Conservation (phyloP, 2,329 filamentous ascomycete genomes). For the Lizonia empirigonia region DNA sequence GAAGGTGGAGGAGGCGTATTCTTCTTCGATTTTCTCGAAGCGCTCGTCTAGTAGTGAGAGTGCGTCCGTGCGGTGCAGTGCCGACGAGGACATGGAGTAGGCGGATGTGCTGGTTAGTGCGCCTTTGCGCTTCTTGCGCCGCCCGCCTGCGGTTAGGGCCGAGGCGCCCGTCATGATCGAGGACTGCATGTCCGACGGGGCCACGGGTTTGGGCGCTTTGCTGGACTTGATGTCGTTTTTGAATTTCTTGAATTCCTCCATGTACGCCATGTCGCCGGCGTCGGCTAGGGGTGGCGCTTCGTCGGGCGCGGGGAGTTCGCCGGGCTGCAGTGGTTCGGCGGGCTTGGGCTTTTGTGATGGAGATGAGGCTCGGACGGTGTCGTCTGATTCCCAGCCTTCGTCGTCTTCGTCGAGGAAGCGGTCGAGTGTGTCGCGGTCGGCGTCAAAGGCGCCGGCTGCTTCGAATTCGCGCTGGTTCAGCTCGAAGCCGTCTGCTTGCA, state of each 20-base stretch:
- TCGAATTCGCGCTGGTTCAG: conserved; percentile 83
- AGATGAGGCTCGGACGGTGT: conserved; percentile 73
- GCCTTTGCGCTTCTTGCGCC: conserved; percentile 93
- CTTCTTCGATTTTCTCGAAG: conserved; percentile 88
- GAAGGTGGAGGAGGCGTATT: conserved; percentile 61
- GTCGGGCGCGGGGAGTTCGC: conserved; percentile 40
- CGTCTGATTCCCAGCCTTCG: conserved; percentile 93
- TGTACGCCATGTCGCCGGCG: conserved; percentile 75
- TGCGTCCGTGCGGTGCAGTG: conserved; percentile 84
- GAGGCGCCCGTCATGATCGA: conserved; percentile 75
- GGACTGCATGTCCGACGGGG: conserved; percentile 69
- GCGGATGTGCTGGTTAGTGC: conserved; percentile 84
- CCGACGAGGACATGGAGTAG: conserved; percentile 91
- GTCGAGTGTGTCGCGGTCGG: conserved; percentile 45
- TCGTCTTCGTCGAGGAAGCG: conserved; percentile 64
- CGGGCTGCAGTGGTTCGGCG: conserved; percentile 58
- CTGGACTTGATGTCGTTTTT: conserved; percentile 72
- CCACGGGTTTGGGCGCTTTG: conserved; percentile 51
- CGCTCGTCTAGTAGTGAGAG: conserved; percentile 83
- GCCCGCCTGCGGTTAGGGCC: conserved; percentile 70
- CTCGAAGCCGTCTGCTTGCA: conserved; percentile 73
- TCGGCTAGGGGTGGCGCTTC: conserved; percentile 43
- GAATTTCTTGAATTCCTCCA: conserved; percentile 92
- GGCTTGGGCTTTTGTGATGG: conserved; percentile 45
- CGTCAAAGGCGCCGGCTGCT: conserved; percentile 54